Evolutionary conservation across 2,329 filamentous ascomycete species (phyloP), one percentile per base, ranked within the genome.

Genomic region (Leptographium lundbergii): DNA sequence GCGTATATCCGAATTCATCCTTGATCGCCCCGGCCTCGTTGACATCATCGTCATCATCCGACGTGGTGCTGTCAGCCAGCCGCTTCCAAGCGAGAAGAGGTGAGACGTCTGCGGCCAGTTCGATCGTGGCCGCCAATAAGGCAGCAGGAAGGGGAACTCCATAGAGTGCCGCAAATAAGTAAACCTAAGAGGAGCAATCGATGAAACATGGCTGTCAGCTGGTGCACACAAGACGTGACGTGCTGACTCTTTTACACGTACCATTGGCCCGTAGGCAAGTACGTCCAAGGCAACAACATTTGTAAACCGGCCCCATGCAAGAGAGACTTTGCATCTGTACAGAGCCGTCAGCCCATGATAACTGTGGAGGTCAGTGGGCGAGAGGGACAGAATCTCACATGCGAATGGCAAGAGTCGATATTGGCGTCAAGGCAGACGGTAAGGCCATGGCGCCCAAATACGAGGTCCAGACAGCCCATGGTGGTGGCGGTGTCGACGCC

Each of bases 141-240:
- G 39, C 56, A 1, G 59, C 55, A 25, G 50, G 10, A 7, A 62
- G n/a, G 1, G 63, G 58, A 17, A 95, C 78, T 42, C 77, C 73
- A 78, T 95, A 96, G 75, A 95, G 96, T 57, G 84, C 84, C 34
- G 78, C 77, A 32, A 95, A 77, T 51, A 96, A 83, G 68, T 88
- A 88, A 62, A 87, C 82, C 82, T 85, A 17, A 39, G 2, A 17
- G 25, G 36, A 39, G 36, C 34, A 36, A 13, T 11, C 34, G 13
- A 36, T 11, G 29, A 29, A 29, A 25, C 14, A 34, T 36, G 34
- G 10, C 34, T 36, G 34, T 45, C 1, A 53, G 27, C 19, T 11
- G 24, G 45, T 24, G 24, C 4, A 19, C 58, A 64, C n/a, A 63
- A 59, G 48, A 59, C 32, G 39, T 34, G 11, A 48, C 13, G 39